Evolutionary conservation across 2,329 filamentous ascomycete species (phyloP).

Genomic region (Cladorrhinum sp.): DNA sequence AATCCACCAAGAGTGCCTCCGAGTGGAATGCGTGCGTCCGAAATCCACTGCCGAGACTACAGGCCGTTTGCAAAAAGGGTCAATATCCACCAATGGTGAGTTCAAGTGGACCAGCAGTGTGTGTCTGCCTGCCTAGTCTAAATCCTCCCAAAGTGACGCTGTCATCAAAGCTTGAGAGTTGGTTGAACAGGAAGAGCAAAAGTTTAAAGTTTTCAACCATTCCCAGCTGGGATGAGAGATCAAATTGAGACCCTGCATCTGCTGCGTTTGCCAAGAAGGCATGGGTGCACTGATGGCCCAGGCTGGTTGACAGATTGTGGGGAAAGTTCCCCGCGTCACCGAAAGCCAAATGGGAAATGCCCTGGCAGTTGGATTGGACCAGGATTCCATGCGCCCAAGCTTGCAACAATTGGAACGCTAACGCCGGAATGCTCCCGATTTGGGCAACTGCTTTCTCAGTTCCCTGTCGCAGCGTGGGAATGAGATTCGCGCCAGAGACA

Average conservation of each 20-base stretch:
- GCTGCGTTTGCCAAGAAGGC: not conserved
- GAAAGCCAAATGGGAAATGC: not conserved
- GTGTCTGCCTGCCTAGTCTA: not conserved
- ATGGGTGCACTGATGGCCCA: not conserved
- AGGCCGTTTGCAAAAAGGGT: not conserved
- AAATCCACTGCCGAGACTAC: not conserved
- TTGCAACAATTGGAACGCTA: not conserved
- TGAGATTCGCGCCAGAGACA: not conserved
- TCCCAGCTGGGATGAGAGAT: not conserved
- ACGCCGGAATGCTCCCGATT: not conserved
- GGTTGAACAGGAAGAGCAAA: too few species aligned
- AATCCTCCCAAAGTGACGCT: too few species aligned
- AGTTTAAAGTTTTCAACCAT: not conserved
- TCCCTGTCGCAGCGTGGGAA: not conserved
- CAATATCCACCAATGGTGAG: not conserved
- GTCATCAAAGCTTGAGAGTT: too few species aligned
- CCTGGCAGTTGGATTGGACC: not conserved
- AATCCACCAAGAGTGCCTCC: not conserved
- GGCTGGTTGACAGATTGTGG: not conserved
- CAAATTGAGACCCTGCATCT: not conserved
- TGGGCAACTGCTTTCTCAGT: not conserved
- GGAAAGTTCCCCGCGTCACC: not conserved
- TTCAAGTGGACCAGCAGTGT: too few species aligned
- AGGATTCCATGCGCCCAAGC: not conserved
- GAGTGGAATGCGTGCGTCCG: not conserved